Base-by-base conservation (phyloP, 2,329 filamentous ascomycete genomes). In the Colletotrichum sp. region DNA sequence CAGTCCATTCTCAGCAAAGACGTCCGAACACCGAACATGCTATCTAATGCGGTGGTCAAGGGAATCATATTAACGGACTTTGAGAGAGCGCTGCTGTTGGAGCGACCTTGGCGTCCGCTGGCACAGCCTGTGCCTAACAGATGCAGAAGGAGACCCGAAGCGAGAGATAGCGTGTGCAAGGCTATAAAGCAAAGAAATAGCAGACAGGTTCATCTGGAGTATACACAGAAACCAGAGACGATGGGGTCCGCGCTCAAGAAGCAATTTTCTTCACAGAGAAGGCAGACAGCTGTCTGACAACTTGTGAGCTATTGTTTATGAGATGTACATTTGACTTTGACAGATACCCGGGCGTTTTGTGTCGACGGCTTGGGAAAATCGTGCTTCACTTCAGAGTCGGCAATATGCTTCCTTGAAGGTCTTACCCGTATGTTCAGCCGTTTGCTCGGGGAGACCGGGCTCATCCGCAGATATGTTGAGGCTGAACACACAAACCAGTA, bases 21-120 rank as follows among this genome's bases (percentile, higher is more conserved):
- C 66, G 68, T 81, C 5, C 71, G 78, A 25, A 4, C 13, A 13
- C 60, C 66, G 27, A 84, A 85, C 65, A 79, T 83, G 59, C 77
- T 78, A 3, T 28, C 30, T 6, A 80, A 82, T 69, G 30, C 34
- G 1, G 77, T 80, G 74, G 80, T 78, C 1, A 71, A 75, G 7
- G 36, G 77, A 16, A 71, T 83, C 15, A 82, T 84, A 73, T 73
- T 84, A 1, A 82, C 83, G 30, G 80, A 84, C 74, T 84, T 85
- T 75, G 79, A 84, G 69, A 75, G 80, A 44, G 78, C 81, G 25
- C 55, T 65, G n/a, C 71, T 82, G n/a, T 34, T 81, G 11, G 63
- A 78, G 28, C 71, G 27, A 3, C 72, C 72, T 59, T 76, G 77
- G 19, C 78, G 52, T 66, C 72, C 77, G 25, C 72, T 80, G 30